Evolutionary conservation across 805 yeast genomes (phyloP), one percentile per base, ranked within the genome.

Genomic region (Candida piceae): DNA sequence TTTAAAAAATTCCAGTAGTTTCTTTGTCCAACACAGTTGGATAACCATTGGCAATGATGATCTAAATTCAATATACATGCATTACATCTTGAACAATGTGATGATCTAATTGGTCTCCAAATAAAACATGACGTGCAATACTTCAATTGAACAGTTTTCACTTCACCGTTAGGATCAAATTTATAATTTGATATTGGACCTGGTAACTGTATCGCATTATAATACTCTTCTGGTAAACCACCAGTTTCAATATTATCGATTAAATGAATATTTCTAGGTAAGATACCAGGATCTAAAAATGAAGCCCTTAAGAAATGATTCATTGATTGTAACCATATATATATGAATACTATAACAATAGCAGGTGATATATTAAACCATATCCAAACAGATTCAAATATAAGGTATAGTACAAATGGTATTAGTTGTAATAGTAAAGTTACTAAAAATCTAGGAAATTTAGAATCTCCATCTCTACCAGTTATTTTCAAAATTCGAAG

Each of bases 71-170:
- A 55, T 10, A 84, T 62, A 51, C 95, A 85, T 5, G 68, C 69
- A 77, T 24, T 76, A 59, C 95, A 85, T 3, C 66, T 65, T 2
- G 79, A 67, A 51, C 95, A 85, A 57, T 85, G 95, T 38, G 81
- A 74, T 1, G 88, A 62, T 36, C 94, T 60, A 1, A 88, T 85
- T 8, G 87, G 81, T 45, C 90, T 60, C 90, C 94, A 84, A 29
- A 78, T 68, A 21, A 72, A 61, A 51, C 95, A 85, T 1, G 80
- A 68, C 1, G 71, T 34, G 40, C 80, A 75, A 49, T 72, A 74
- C 43, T 70, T 70, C 43, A 50, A 60, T 51, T 69, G 66, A 57
- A 36, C 66, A 38, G 46, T 57, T 58, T 34, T 38, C 12, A 16
- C 15, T 6, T 42, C 28, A 10, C 32, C 39, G 12, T 28, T 36